Evolutionary conservation across 2,329 filamentous ascomycete genomes (phyloP).

Genomic region (Stagonosporopsis cucurbitacearum): DNA sequence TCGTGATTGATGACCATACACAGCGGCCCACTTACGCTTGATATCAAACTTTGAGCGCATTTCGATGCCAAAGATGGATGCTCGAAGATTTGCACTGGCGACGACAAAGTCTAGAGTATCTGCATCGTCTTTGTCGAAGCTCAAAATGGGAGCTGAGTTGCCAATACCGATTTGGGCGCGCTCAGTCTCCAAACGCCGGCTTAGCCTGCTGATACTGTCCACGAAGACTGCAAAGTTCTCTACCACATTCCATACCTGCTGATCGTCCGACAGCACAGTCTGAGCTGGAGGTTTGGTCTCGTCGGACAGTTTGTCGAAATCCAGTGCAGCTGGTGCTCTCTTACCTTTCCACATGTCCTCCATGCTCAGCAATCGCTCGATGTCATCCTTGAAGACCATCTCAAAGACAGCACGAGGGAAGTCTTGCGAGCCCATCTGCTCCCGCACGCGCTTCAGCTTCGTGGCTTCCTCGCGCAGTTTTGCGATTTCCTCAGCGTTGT

Average conservation of each 20-base stretch:
- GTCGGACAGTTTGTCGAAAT: constrained; percentile 67
- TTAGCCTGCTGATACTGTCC: constrained; percentile 80
- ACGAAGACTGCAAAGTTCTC: constrained; percentile 89
- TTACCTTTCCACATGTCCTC: constrained; percentile 96
- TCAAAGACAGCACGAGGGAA: constrained; percentile 85
- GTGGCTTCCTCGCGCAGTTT: constrained; percentile 85
- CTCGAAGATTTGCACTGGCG: constrained; percentile 87
- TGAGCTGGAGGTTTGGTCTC: constrained; percentile 60
- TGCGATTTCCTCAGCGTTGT: constrained; percentile 87
- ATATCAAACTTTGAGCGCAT: constrained; percentile 91
- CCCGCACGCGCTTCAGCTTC: constrained; percentile 81
- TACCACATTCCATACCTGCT: constrained; percentile 77
- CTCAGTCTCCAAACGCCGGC: constrained; percentile 72
- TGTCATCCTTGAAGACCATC: constrained; percentile 89
- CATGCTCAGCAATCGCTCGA: constrained; percentile 81
- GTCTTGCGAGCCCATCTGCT: constrained; percentile 76
- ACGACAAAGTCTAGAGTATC: constrained; percentile 96
- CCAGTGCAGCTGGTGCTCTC: constrained; percentile 73
- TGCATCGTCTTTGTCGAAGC: constrained; percentile 95
- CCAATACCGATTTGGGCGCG: constrained; percentile 61
- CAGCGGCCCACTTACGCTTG: constrained; percentile 64
- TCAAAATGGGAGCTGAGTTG: constrained; percentile 66
- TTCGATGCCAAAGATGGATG: constrained; percentile 87
- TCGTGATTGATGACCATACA: background rate
- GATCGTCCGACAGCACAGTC: constrained; percentile 69